Evolutionary conservation across 257 asterid genomes (phyloP).

Genomic region (Scutellaria minor): DNA sequence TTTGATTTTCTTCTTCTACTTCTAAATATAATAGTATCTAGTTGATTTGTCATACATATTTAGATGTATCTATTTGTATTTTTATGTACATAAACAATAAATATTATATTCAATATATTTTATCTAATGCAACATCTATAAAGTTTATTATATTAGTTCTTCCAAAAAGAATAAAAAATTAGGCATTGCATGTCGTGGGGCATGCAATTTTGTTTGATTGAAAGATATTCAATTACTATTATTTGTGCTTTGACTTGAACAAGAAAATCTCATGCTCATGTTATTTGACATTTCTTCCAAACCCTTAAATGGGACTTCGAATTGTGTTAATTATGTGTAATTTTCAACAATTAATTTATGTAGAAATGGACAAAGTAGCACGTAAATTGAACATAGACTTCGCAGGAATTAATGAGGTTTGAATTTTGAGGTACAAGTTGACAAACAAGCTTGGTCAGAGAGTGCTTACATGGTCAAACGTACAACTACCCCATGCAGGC

Average conservation of each 20-base stretch:
- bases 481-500: background rate
- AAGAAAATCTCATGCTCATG: background rate
- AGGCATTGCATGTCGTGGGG: background rate
- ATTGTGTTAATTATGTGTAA: background rate
- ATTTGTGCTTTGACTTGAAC: background rate
- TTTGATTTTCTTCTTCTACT: no score
- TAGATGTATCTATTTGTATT: no score
- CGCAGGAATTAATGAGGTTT: constrained; percentile 24
- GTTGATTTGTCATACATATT: no score
- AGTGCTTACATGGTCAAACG: background rate
- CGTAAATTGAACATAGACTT: constrained; percentile 24
- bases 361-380: constrained; percentile 19
- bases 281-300: constrained; percentile 22
- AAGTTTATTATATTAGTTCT: background rate
- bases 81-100: background rate
- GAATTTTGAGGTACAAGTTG: constrained; percentile 9
- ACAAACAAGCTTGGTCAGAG: background rate
- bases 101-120: no score
- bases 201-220: background rate
- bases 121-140: background rate
- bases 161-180: background rate
- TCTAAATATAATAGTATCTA: no score
- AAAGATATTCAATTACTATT: background rate
- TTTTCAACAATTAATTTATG: background rate
- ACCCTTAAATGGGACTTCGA: constrained; percentile 16